Percentiles rank a stretch among this genome's conserved stretches.
Conservation (phyloP, 2,329 filamentous ascomycete genomes). For the Sporothrix brasiliensis region DNA sequence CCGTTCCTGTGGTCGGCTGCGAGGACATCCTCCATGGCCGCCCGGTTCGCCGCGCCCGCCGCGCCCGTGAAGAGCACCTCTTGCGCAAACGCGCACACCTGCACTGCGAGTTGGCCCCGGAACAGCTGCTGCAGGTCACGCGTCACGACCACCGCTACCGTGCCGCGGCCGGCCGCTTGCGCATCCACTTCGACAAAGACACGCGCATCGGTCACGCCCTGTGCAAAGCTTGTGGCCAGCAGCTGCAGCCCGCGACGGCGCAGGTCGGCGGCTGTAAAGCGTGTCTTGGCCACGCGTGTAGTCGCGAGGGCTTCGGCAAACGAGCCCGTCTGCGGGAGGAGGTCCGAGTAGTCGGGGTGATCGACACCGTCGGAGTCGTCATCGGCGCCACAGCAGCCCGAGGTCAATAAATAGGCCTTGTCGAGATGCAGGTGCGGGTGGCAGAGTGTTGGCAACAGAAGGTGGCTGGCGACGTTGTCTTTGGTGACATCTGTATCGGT, state of each 20-base stretch:
- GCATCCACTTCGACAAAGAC: conserved; percentile 73
- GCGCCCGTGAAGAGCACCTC: conserved; percentile 64
- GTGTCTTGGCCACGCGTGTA: conserved; percentile 59
- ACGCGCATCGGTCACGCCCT: conserved; percentile 69
- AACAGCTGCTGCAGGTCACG: conserved; percentile 60
- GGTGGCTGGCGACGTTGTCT: conserved; percentile 31
- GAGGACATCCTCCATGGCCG: conserved; percentile 48
- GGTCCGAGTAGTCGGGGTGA: conserved; percentile 55
- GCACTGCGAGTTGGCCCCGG: conserved; percentile 57
- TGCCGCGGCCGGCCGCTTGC: conserved; percentile 50
- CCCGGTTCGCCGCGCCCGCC: conserved; percentile 54
- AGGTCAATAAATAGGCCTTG: conserved; percentile 62
- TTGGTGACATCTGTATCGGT: background rate
- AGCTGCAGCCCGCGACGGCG: conserved; percentile 65
- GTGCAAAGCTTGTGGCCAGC: conserved; percentile 63
- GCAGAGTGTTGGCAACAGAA: conserved; percentile 55
- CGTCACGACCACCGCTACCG: conserved; percentile 52
- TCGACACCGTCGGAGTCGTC: conserved; percentile 31
- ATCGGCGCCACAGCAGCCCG: conserved; percentile 34
- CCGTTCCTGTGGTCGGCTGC: conserved; percentile 31
- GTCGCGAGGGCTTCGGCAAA: conserved; percentile 66
- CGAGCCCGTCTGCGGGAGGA: conserved; percentile 62
- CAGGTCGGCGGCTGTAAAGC: conserved; percentile 66
- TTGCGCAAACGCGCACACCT: conserved; percentile 73
- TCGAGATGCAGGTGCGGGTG: conserved; percentile 76